Base-by-base conservation (phyloP, 345 rosid species). In the Acer yangbiense region DNA sequence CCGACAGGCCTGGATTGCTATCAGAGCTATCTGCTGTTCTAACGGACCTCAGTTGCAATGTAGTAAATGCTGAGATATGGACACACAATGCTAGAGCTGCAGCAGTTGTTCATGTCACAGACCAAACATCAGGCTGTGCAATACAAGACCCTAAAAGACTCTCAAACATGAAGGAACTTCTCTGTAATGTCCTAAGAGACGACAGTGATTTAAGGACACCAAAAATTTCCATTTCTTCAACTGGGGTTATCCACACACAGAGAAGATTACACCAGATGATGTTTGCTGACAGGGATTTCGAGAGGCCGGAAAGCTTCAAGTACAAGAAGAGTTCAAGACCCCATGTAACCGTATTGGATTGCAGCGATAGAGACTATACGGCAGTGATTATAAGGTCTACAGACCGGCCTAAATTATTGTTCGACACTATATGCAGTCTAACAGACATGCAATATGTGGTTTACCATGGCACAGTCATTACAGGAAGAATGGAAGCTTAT, bases 381-480 rank as follows among this genome's bases (percentile, higher is more conserved):
- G 85, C 84, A 1, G 81, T 88, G 73, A 83, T 77, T 21, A 80
- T 87, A 74, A 82, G 86, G 78, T 82, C 83, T 0, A 68, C 17
- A 12, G 90, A 87, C 65, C 75, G 88, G 32, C 86, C 90, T 0
- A 87, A 83, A 78, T 66, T 87, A 21, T 73, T 85, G 50, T 87
- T 87, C n/a, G 90, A 87, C 76, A 79, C 80, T 7, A 72, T 87
- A 9, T 83, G 87, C 75, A 76, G 88, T 17, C 70, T 88, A 50
- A 88, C 87, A 13, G 87, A 86, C 39, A 86, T 88, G 91, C 85
- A 85, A 81, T 85, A 86, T 65, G 86, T 85, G 32, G 83, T 89
- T n/a, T 87, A 82, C 68, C 92, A 87, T 14, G 90, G 85, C 39
- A 84, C 83, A 2, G 88, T 89, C 25, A 68, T 81, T 25, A 74